These are phyloP conservation scores for Eudorina sp. DNA, from an alignment of 139 green algal genomes.

Conservation along the genomic window DNA sequence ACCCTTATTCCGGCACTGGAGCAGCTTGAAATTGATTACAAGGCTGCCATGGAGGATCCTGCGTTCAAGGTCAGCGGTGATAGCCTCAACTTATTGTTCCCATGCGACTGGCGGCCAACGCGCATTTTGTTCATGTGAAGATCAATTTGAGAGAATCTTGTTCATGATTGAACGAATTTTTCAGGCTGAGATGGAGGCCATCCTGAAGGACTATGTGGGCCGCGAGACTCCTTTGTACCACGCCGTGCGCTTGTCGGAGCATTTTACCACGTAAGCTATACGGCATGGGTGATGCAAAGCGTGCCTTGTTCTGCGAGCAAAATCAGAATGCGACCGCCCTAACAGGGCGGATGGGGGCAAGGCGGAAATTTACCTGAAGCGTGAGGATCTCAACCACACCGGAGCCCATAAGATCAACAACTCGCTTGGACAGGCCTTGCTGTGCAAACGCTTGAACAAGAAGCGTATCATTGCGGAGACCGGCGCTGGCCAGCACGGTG, in stretches of 20 bases:
- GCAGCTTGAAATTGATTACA: constrained; percentile 91
- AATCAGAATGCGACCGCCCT: too few relatives aligned
- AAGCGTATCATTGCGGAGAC: constrained; percentile 99
- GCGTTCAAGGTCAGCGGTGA: constrained; percentile 83
- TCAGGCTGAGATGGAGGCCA: constrained; percentile 89
- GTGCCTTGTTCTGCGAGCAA: too few relatives aligned
- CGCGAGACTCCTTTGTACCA: constrained; percentile 95
- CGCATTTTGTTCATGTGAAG: background rate
- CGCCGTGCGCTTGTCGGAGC: constrained; percentile 91
- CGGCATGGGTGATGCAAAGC: too few relatives aligned
- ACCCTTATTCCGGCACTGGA: constrained; percentile 95
- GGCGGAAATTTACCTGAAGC: constrained; percentile 96
- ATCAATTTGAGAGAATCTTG: background rate
- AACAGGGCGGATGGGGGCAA: constrained; percentile 66
- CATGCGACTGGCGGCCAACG: background rate
- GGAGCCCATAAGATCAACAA: constrained; percentile 99
- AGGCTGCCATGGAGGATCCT: constrained; percentile 74
- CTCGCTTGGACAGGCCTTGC: constrained; percentile 94
- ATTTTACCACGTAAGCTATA: constrained; percentile 77
- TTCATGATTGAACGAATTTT: too few relatives aligned
- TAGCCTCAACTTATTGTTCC: background rate
- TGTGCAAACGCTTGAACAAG: constrained; percentile 96
- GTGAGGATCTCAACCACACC: constrained; percentile 99
- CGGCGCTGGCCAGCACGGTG: constrained; percentile 97
- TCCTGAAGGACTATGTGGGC: constrained; percentile 97